A percentile compares a stretch with the other conserved stretches of the same genome.
phyloP scores from a whole-genome alignment of 2,329 filamentous ascomycete genomes.

The Cryphonectria carpinicola region DNA sequence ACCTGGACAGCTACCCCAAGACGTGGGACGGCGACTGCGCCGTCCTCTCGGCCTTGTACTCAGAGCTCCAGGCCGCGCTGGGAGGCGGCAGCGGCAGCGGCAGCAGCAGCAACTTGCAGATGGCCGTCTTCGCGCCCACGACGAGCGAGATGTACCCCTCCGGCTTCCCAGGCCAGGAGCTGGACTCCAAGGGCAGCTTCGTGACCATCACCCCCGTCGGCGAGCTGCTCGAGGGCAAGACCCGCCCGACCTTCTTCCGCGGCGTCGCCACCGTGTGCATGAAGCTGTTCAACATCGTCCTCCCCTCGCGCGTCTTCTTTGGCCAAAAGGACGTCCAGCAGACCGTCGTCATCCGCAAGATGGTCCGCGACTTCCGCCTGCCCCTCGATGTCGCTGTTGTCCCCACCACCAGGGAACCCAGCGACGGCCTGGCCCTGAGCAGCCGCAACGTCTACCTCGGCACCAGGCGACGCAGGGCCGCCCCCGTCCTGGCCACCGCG shows the following conservation, averaged over 20 bases:
- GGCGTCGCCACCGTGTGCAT: constrained; percentile 96
- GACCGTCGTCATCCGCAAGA: constrained; percentile 82
- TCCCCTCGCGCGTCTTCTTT: constrained; percentile 83
- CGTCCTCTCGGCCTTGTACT: constrained; percentile 69
- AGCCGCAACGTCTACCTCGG: constrained; percentile 95
- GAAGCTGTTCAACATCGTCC: constrained; percentile 86
- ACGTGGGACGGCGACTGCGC: constrained; percentile 82
- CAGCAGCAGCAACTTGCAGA: constrained; percentile 4
- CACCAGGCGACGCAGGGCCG: constrained; percentile 69
- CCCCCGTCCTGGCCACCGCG: constrained; percentile 71
- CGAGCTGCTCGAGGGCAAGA: constrained; percentile 80
- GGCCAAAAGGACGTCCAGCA: constrained; percentile 98
- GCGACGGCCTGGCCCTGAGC: constrained; percentile 85
- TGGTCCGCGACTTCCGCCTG: constrained; percentile 87
- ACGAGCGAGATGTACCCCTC: constrained; percentile 87
- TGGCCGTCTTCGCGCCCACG: constrained; percentile 82
- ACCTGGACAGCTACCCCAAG: constrained; percentile 84
- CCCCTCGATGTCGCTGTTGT: constrained; percentile 75
- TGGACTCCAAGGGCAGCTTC: constrained; percentile 82
- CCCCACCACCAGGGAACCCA: constrained; percentile 70
- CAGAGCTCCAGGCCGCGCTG: constrained; percentile 56
- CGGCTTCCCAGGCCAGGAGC: constrained; percentile 71
- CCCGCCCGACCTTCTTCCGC: constrained; percentile 91
- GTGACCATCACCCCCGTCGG: constrained; percentile 87
- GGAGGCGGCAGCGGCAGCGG: constrained; percentile 50